phyloP scores from a whole-genome alignment of 805 yeast species.

The Candida incommunis region DNA sequence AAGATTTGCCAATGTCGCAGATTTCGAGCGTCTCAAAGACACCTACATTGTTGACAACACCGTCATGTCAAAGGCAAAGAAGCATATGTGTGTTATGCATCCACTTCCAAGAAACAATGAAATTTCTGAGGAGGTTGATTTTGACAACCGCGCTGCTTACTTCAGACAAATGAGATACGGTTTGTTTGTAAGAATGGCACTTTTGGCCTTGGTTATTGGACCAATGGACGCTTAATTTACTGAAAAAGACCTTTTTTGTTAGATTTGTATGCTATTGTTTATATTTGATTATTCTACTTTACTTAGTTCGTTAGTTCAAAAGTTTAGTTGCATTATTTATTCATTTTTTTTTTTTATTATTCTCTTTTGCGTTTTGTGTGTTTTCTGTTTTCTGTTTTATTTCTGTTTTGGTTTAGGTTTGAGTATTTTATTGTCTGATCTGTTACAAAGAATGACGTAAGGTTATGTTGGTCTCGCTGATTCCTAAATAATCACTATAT shows the following conservation, averaged over 20 bases:
- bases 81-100: constrained; percentile 98
- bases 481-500: background rate
- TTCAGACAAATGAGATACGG: constrained; percentile 99
- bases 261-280: background rate
- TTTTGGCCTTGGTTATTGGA: constrained; percentile 95
- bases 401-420: constrained; percentile 4
- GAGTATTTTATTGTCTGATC: no score
- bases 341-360: constrained; percentile 2
- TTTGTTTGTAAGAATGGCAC: constrained; percentile 95
- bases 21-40: constrained; percentile 82
- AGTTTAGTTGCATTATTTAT: constrained; percentile 2
- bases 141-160: constrained; percentile 98
- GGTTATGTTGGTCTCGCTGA: background rate
- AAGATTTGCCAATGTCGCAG: constrained; percentile 63
- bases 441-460: background rate
- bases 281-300: background rate
- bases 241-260: no score
- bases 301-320: constrained; percentile 4
- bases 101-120: constrained; percentile 97
- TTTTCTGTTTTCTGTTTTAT: constrained; percentile 6
- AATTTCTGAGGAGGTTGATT: constrained; percentile 95
- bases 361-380: background rate
- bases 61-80: constrained; percentile 83
- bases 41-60: constrained; percentile 85
- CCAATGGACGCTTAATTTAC: constrained; percentile 47